Evolutionary conservation across 2,329 filamentous ascomycete genomes (phyloP).

Genomic region (Alternaria viburni): DNA sequence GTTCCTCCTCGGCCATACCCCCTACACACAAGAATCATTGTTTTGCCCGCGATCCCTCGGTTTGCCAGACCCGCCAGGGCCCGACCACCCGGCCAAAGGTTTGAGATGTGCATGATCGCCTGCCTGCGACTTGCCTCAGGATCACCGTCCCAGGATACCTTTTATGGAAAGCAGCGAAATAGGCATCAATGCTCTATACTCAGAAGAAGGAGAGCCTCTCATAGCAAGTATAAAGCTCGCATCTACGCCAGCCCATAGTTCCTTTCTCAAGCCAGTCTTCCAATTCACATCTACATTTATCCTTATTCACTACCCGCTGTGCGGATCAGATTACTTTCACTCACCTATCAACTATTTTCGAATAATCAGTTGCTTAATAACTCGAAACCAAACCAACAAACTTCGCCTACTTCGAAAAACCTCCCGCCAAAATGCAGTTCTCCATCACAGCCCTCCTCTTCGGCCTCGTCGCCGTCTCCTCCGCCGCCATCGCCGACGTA

Average conservation of each 20-base stretch:
- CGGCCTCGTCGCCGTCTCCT: conserved; percentile 24
- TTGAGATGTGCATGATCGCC: conserved; percentile 9
- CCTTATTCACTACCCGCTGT: conserved; percentile 19
- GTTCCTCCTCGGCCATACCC: neutral
- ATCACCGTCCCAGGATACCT: neutral
- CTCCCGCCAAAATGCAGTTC: conserved; percentile 13
- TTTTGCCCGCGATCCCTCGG: conserved; percentile 2
- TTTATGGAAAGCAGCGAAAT: neutral
- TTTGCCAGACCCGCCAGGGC: conserved; percentile 1
- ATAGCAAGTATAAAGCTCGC: conserved; percentile 2
- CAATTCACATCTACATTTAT: conserved; percentile 14
- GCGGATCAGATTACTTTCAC: conserved; percentile 19
- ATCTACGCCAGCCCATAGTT: neutral
- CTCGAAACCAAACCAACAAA: too few species aligned
- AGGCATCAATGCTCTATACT: neutral
- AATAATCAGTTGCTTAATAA: neutral
- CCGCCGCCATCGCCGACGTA: conserved; percentile 22
- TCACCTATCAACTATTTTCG: neutral
- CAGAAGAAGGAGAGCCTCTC: neutral
- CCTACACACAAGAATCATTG: conserved; percentile 1
- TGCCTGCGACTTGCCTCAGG: conserved; percentile 6
- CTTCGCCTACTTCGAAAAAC: neutral
- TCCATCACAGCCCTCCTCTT: conserved; percentile 22
- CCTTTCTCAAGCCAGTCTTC: conserved; percentile 19
- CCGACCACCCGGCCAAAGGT: neutral